Evolutionary conservation across 192 early-diverging fungal species (phyloP), one percentile per base, ranked within the genome.

Genomic region (Podila minutissima): DNA sequence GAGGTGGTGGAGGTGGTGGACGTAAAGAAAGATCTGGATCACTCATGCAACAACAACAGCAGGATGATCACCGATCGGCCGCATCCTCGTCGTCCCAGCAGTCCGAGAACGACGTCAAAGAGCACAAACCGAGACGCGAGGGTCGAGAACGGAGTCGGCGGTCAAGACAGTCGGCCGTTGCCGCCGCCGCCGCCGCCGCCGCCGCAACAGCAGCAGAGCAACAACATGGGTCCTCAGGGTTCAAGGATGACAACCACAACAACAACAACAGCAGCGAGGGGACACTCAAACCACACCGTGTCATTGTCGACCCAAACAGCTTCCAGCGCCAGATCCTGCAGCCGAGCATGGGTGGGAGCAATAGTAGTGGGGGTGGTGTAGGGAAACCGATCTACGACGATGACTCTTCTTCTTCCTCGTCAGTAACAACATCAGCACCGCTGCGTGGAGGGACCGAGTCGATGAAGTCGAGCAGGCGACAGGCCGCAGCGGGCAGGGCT

Each of bases 261-360:
- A 55, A 9, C 50, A 49, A 64, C 57, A 66, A 48, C 66, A 74
- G 31, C 33, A 51, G 41, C 59, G 64, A 31, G 53, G 66, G 67
- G 15, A 32, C 55, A 19, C 75, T 72, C 17, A 55, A 38, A n/a
- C 29, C 24, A 5, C 77, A 72, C n/a, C 77, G 77, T 10, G 66
- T 81, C 41, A 73, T 81, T 66, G 71, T 81, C 9, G 77, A 81
- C 33, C 77, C 77, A 13, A 81, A 81, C 57, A 81, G 77, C 31
- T 81, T 81, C 62, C 77, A 81, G 55, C 64, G 77, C 15, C 77
- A 81, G 38, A 72, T 68, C 29, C 50, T 81, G 28, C 71, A 68
- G n/a, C 62, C 70, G 2, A 81, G 64, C 20, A 33, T 19, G 4
- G 26, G 59, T 31, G 59, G 15, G 31, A 5, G 59, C 22, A 67